Evolutionary conservation across 495 filamentous ascomycete species (phyloP).

Genomic region (Penicilliopsis zonata): DNA sequence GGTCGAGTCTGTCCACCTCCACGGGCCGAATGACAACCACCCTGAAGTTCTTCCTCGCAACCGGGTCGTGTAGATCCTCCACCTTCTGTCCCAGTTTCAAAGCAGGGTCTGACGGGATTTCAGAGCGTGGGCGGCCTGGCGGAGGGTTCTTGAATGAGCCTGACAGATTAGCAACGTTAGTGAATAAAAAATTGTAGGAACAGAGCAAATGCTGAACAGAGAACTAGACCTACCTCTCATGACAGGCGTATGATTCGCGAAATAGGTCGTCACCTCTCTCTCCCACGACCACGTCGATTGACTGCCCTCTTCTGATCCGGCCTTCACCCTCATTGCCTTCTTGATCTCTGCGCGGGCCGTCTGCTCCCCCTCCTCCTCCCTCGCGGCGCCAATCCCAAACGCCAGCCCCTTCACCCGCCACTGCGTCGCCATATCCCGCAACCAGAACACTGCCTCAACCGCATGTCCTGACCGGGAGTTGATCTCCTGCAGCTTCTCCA

Average conservation of each 20-base stretch:
- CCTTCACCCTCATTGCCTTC: constrained; percentile 16
- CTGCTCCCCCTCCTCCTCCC: constrained; percentile 43
- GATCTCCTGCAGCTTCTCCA: constrained; percentile 69
- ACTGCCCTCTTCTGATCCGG: constrained; percentile 11
- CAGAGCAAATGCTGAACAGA: constrained; percentile 2
- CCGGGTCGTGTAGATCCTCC: constrained; percentile 48
- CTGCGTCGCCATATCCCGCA: constrained; percentile 55
- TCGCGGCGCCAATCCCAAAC: constrained; percentile 26
- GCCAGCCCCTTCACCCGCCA: constrained; percentile 74
- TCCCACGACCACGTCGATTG: constrained; percentile 49
- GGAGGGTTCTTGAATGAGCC: constrained; percentile 66
- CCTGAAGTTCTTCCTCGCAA: constrained; percentile 70
- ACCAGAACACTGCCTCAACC: constrained; percentile 80
- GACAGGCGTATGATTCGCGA: constrained; percentile 69
- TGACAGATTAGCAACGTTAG: constrained; percentile 15
- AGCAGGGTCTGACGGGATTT: constrained; percentile 30
- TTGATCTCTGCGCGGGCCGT: constrained; percentile 35
- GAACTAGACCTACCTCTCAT: constrained; percentile 45
- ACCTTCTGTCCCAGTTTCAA: constrained; percentile 56
- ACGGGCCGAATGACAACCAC: constrained; percentile 74
- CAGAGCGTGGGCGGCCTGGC: constrained; percentile 50
- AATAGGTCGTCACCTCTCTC: constrained; percentile 70
- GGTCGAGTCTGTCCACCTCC: constrained; percentile 65
- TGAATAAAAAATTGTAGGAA: background rate
- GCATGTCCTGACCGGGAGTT: constrained; percentile 37